Evolutionary conservation across 2,329 filamentous ascomycete species (phyloP), one percentile per base, ranked within the genome.

Genomic region (Coniella lustricola): DNA sequence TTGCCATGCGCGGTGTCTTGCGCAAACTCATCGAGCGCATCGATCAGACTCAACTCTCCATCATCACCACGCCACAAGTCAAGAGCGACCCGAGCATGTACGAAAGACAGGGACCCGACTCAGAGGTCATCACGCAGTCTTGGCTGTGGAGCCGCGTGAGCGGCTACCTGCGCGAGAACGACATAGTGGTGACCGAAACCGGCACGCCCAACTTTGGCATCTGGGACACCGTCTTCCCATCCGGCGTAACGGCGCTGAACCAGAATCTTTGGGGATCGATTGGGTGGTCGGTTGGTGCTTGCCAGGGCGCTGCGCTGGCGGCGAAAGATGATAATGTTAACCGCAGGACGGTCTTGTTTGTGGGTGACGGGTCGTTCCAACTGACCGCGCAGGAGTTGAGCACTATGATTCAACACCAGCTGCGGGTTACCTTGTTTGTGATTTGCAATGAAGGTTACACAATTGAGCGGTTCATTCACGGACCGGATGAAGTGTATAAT

Each of bases 401-500:
- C 64, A 93, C 88, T 10, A 91, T 95, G 76, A 79, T 95, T 55
- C 77, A 83, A 25, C 82, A 87, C 52, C 74, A 77, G 20, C 71
- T 95, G 49, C 82, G 84, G 53, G 79, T 87, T 17, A 91, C 90
- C 60, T 82, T 95, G 76, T 91, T 95, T 63, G 75, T 93, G 54
- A 84, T 95, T 56, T 89, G 86, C 74, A 94, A 94, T 63, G 81
- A 90, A 35, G 90, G 90, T 10, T 95, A 87, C 68, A 93, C 89
- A 9, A 93, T 94, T 63, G 90, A 95, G 68, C 81, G 90, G 25
- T 86, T 81, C 64, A 94, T 95, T 59, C 89, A 95, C 65, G 88
- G 88, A 46, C 85, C 85, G 81, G 73, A 90, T 8, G 86, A 79
- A 29, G 64, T 62, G 21, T 95, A 95, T 71, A 95, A 95, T 61